Percentiles rank a stretch among this genome's conserved stretches.
Evolutionary conservation across 2,329 filamentous ascomycete genomes (phyloP).

Genomic region (Cercospora zeae-maydis): DNA sequence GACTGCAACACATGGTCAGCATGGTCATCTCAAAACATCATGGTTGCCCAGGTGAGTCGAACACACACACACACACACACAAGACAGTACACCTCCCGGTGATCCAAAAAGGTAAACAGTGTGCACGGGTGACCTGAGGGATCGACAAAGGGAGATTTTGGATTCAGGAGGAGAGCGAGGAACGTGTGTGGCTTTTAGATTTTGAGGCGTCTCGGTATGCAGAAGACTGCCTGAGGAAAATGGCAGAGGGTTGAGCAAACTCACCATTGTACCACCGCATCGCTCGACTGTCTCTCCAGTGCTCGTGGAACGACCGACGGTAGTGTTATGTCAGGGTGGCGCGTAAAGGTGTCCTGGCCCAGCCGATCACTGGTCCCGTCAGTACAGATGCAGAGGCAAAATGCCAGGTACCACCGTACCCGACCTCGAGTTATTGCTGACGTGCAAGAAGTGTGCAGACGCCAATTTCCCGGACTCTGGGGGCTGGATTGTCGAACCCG

Average conservation of each 20-base stretch:
- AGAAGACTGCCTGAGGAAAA: neutral
- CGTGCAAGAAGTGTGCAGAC: constrained; percentile 12
- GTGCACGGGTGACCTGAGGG: constrained; percentile 16
- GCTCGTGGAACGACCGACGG: constrained; percentile 25
- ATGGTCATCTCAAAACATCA: constrained; percentile 9
- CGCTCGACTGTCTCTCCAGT: constrained; percentile 21
- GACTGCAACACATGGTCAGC: constrained; percentile 16
- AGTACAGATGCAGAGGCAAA: constrained; percentile 25
- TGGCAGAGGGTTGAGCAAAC: constrained; percentile 23
- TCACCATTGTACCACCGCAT: constrained; percentile 33
- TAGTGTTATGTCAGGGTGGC: constrained; percentile 28
- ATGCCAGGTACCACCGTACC: constrained; percentile 34
- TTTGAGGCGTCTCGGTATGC: constrained; percentile 20
- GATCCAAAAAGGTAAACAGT: constrained; percentile 1
- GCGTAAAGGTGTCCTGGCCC: constrained; percentile 19
- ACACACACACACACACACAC: constrained; percentile 15
- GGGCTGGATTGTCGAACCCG: constrained; percentile 30
- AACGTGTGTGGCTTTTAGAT: constrained; percentile 31
- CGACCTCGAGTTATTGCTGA: constrained; percentile 18
- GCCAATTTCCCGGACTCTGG: constrained; percentile 27
- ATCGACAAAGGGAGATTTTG: constrained; percentile 20
- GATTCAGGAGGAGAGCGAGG: constrained; percentile 14
- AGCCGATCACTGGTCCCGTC: constrained; percentile 27
- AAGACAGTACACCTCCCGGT: constrained; percentile 20
- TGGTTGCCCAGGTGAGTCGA: constrained; percentile 20